These are phyloP conservation scores for Cercospora zeae-maydis DNA, from an alignment of 2,329 filamentous ascomycete species.

Conservation along the genomic window DNA sequence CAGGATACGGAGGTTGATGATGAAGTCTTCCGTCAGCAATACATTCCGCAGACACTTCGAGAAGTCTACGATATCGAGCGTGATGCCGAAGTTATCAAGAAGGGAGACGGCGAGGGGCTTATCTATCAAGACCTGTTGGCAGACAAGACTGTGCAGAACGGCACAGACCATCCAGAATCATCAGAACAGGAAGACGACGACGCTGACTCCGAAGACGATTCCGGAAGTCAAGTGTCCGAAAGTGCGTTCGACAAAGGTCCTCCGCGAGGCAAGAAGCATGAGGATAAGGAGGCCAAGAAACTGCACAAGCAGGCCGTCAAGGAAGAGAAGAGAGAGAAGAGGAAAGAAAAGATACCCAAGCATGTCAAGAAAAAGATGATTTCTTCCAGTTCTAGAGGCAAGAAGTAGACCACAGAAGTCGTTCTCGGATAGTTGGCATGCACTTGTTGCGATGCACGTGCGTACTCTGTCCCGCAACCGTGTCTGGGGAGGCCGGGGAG, in stretches of 20 bases:
- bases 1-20: constrained; percentile 68
- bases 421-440: not conserved
- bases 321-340: constrained; percentile 89
- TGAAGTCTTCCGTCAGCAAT: constrained; percentile 91
- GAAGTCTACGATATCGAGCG: constrained; percentile 96
- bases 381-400: constrained; percentile 54
- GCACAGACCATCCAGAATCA: constrained; percentile 33
- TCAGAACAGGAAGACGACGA: constrained; percentile 39
- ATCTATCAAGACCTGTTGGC: constrained; percentile 84
- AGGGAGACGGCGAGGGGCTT: constrained; percentile 70
- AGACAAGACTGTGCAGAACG: constrained; percentile 20
- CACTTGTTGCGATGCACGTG: not conserved
- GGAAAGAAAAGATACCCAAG: constrained; percentile 95
- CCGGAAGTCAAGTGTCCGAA: constrained; percentile 27
- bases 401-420: constrained; percentile 51
- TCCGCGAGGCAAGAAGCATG: constrained; percentile 78
- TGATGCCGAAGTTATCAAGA: constrained; percentile 72
- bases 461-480: too few relatives aligned
- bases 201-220: constrained; percentile 32
- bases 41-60: constrained; percentile 91
- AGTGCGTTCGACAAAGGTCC: constrained; percentile 52
- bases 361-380: constrained; percentile 89
- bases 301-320: constrained; percentile 88
- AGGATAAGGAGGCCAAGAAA: constrained; percentile 88
- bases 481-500: too few relatives aligned